Conservation (phyloP, 2,329 filamentous ascomycete genomes). For the Cladophialophora yegresii region DNA sequence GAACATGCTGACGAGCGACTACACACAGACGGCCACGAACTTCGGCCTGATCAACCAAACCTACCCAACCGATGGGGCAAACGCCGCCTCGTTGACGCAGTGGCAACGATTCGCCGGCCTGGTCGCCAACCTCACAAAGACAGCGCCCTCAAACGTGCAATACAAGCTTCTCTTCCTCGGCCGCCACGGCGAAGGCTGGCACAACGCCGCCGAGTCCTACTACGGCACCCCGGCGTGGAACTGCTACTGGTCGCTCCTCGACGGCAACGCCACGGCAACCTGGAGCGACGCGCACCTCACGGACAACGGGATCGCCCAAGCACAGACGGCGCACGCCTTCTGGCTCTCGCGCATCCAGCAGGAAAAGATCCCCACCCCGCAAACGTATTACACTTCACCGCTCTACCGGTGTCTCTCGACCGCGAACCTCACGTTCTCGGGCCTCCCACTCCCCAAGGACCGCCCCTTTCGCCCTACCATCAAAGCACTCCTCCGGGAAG, state of each 20-base stretch:
- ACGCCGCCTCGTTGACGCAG: constrained; percentile 49
- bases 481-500: constrained; percentile 63
- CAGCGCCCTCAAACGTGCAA: constrained; percentile 42
- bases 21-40: constrained; percentile 44
- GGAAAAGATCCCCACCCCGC: constrained; percentile 54
- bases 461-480: constrained; percentile 56
- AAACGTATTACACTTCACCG: constrained; percentile 61
- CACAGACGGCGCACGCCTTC: constrained; percentile 50
- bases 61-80: constrained; percentile 47
- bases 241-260: constrained; percentile 61
- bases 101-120: constrained; percentile 58
- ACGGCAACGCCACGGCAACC: constrained; percentile 56
- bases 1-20: not conserved
- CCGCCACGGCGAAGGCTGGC: constrained; percentile 62
- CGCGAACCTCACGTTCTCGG: constrained; percentile 56
- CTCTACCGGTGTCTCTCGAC: constrained; percentile 61
- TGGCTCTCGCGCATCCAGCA: constrained; percentile 53
- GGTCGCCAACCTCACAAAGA: constrained; percentile 50
- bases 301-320: constrained; percentile 54
- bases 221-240: constrained; percentile 64
- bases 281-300: constrained; percentile 64
- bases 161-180: constrained; percentile 62
- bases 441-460: constrained; percentile 49
- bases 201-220: constrained; percentile 61
- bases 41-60: constrained; percentile 54